These are phyloP conservation scores for Cornus suecica DNA, from an alignment of 148 eudicot genomes.

Conservation along the genomic window DNA sequence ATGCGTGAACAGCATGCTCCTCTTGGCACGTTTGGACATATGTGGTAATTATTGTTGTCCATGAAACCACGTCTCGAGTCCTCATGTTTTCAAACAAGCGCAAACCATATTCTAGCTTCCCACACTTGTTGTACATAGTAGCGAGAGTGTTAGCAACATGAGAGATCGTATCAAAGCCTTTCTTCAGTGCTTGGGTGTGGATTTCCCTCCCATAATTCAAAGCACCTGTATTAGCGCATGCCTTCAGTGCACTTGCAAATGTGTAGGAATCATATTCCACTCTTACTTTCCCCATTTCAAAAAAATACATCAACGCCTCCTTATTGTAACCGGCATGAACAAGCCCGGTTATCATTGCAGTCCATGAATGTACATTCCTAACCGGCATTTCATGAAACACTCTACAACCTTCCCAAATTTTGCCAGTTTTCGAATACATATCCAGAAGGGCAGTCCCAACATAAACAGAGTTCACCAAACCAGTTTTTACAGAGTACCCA, in stretches of 20 bases:
- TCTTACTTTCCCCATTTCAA: constrained; percentile 49
- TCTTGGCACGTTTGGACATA: constrained; percentile 72
- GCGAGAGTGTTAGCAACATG: constrained; percentile 78
- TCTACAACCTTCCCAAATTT: constrained; percentile 54
- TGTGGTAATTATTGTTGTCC: constrained; percentile 71
- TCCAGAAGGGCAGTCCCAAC: constrained; percentile 86
- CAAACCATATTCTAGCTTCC: constrained; percentile 72
- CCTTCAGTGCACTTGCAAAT: constrained; percentile 84
- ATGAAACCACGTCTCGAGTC: constrained; percentile 73
- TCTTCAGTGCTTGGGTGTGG: constrained; percentile 64
- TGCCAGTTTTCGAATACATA: constrained; percentile 72
- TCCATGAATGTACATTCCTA: constrained; percentile 91
- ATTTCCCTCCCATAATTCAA: constrained; percentile 69
- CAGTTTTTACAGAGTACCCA: constrained; percentile 57
- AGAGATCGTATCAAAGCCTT: constrained; percentile 49
- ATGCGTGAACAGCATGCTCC: constrained; percentile 44
- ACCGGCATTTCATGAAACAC: constrained; percentile 79
- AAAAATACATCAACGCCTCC: constrained; percentile 65
- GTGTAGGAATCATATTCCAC: constrained; percentile 64
- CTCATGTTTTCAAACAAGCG: constrained; percentile 62
- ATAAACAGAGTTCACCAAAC: constrained; percentile 62
- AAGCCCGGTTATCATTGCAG: constrained; percentile 79
- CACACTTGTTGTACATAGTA: constrained; percentile 81
- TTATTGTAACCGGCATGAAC: constrained; percentile 59
- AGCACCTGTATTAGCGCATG: constrained; percentile 61